Evolutionary conservation across 768 basidiomycete species (phyloP).

Genomic region (Agrocybe pediades): DNA sequence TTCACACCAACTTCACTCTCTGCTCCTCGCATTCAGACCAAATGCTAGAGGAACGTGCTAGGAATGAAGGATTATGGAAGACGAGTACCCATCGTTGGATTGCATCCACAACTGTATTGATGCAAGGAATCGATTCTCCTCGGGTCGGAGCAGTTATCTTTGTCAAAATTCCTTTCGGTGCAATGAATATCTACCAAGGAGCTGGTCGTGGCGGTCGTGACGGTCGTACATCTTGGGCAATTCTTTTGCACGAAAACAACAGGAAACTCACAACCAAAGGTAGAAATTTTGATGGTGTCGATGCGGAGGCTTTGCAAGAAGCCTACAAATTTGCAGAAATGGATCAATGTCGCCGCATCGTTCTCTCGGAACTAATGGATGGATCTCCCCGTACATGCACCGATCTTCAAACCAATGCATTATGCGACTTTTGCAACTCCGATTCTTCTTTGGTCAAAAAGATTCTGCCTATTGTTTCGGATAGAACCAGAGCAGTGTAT

Average conservation of each 20-base stretch:
- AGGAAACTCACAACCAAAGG: no score
- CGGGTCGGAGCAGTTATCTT: slow-evolving; percentile 18
- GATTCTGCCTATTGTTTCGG: no score
- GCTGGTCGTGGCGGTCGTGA: slow-evolving; percentile 18
- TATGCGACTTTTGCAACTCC: no score
- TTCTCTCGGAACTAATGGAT: no score
- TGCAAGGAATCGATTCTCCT: slow-evolving; percentile 23
- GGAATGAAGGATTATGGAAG: slow-evolving; percentile 14
- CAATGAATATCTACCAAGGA: slow-evolving; percentile 21
- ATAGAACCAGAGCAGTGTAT: no score
- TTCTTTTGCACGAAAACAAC: not conserved
- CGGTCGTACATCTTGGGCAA: slow-evolving; percentile 1
- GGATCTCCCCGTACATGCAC: no score
- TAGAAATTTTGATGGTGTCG: no score
- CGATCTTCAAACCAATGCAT: no score
- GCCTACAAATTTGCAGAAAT: no score
- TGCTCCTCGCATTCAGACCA: slow-evolving; percentile 10
- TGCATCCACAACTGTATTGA: slow-evolving; percentile 18
- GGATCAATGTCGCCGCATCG: no score
- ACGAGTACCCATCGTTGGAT: slow-evolving; percentile 17
- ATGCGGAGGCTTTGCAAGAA: no score
- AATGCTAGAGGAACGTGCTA: not conserved
- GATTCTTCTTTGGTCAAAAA: no score
- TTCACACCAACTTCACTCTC: not conserved
- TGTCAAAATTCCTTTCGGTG: slow-evolving; percentile 13